phyloP scores from a whole-genome alignment of 2,329 filamentous ascomycete genomes.

The Claviceps sorghi region DNA sequence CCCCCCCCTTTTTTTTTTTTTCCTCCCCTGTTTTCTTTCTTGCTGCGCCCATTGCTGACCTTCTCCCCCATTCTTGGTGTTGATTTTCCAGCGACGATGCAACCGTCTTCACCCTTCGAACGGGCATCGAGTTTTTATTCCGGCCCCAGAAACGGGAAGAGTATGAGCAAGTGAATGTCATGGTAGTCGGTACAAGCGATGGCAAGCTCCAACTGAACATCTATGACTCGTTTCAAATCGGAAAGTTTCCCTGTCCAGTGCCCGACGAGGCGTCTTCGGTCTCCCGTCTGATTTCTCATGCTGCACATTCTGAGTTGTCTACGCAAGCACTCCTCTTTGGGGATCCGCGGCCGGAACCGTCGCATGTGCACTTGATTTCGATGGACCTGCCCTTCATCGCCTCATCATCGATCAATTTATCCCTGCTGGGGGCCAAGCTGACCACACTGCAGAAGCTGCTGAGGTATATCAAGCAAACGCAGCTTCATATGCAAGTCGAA shows the following conservation, averaged over 20 bases:
- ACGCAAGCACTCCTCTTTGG: constrained; percentile 58
- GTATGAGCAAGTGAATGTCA: constrained; percentile 62
- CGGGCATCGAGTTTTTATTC: constrained; percentile 57
- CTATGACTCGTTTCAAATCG: constrained; percentile 73
- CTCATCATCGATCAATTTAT: constrained; percentile 63
- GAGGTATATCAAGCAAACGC: constrained; percentile 68
- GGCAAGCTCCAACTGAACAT: constrained; percentile 65
- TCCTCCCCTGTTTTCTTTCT: background rate
- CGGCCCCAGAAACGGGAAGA: constrained; percentile 46
- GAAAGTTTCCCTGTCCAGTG: constrained; percentile 41
- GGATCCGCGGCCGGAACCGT: constrained; percentile 18
- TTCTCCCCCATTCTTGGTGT: background rate
- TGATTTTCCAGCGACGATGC: constrained; percentile 29
- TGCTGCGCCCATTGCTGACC: background rate
- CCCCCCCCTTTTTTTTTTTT: no score
- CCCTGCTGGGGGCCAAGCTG: constrained; percentile 71
- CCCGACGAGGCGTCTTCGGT: constrained; percentile 12
- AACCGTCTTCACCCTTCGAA: constrained; percentile 53
- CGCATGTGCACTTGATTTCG: constrained; percentile 44
- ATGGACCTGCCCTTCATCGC: constrained; percentile 75
- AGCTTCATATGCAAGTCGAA: constrained; percentile 64
- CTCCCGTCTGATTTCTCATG: constrained; percentile 39
- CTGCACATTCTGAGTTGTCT: constrained; percentile 59
- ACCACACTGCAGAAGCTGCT: constrained; percentile 78
- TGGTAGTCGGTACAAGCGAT: constrained; percentile 58